A percentile compares a stretch with the other conserved stretches of the same genome.
These are phyloP conservation scores for Tolypocladium album DNA, from an alignment of 2,329 filamentous ascomycete genomes.

Conservation along the genomic window DNA sequence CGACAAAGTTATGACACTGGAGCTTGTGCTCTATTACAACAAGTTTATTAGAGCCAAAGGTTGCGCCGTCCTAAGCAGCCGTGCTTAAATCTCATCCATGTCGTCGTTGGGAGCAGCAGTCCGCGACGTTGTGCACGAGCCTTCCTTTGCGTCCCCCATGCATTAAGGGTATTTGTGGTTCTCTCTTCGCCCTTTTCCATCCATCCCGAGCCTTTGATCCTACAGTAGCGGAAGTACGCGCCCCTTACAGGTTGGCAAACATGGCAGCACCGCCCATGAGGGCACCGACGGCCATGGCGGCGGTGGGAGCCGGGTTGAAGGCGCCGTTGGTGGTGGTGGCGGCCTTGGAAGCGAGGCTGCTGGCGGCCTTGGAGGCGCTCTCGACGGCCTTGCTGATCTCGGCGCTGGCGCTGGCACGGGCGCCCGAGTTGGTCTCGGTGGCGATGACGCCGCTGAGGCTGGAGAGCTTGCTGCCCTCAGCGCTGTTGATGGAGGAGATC, in stretches of 20 bases:
- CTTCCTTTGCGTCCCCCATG: background rate
- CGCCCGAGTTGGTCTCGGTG: conserved; percentile 9
- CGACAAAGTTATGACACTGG: background rate
- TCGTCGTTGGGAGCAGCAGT: no score
- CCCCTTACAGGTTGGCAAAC: conserved; percentile 31
- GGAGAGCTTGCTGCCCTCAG: conserved; percentile 12
- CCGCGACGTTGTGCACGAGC: background rate
- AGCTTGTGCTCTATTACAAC: background rate
- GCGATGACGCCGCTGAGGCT: conserved; percentile 10
- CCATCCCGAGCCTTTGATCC: background rate
- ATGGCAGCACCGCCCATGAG: conserved; percentile 35
- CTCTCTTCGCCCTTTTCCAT: background rate
- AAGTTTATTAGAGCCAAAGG: background rate
- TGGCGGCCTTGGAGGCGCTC: conserved; percentile 6
- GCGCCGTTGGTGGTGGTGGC: conserved; percentile 8
- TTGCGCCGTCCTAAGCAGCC: background rate
- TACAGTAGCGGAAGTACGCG: background rate
- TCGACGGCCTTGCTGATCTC: conserved; percentile 10
- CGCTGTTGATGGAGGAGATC: conserved; percentile 5
- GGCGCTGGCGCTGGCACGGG: conserved; percentile 12
- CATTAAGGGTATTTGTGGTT: background rate
- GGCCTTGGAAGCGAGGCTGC: conserved; percentile 8
- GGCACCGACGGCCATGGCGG: conserved; percentile 32
- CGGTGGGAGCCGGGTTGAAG: conserved; percentile 25
- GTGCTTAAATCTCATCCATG: background rate